Percentiles rank a stretch among this genome's conserved stretches.
phyloP scores from a whole-genome alignment of 1,284 basidiomycete species.

The Cryptococcus wingfieldii region DNA sequence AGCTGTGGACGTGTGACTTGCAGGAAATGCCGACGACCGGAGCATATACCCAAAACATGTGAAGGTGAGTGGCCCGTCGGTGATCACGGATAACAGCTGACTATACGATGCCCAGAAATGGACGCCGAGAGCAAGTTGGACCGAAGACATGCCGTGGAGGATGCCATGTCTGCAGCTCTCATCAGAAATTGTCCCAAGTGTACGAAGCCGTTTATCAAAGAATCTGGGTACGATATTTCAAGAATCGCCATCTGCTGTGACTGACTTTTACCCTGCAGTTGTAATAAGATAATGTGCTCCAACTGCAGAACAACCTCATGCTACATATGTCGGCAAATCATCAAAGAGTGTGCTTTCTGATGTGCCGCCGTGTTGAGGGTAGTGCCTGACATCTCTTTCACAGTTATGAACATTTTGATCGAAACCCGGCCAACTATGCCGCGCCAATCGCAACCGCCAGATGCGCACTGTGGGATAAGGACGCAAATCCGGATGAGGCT shows the following conservation, averaged over 20 bases:
- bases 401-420: slow-evolving; percentile 74
- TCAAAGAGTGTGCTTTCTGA: slow-evolving; percentile 39
- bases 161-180: slow-evolving; percentile 80
- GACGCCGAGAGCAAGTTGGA: slow-evolving; percentile 68
- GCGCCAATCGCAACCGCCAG: slow-evolving; percentile 43
- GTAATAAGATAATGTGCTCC: slow-evolving; percentile 64
- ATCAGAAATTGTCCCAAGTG: slow-evolving; percentile 71
- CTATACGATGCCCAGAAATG: slow-evolving; percentile 51
- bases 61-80: slow-evolving; percentile 55
- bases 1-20: slow-evolving; percentile 71
- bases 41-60: slow-evolving; percentile 82
- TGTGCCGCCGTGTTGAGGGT: not conserved
- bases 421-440: slow-evolving; percentile 27
- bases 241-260: not conserved
- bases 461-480: slow-evolving; percentile 65
- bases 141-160: slow-evolving; percentile 71
- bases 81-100: not conserved
- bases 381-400: slow-evolving; percentile 6
- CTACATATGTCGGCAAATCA: slow-evolving; percentile 68
- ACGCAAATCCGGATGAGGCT: slow-evolving; percentile 36
- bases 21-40: slow-evolving; percentile 65
- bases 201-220: slow-evolving; percentile 43
- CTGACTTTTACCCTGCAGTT: slow-evolving; percentile 9
- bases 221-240: slow-evolving; percentile 59
- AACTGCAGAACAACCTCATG: slow-evolving; percentile 66